These are phyloP conservation scores for Nicotiana obtusifolia DNA, from an alignment of 257 asterid species.

Conservation along the genomic window DNA sequence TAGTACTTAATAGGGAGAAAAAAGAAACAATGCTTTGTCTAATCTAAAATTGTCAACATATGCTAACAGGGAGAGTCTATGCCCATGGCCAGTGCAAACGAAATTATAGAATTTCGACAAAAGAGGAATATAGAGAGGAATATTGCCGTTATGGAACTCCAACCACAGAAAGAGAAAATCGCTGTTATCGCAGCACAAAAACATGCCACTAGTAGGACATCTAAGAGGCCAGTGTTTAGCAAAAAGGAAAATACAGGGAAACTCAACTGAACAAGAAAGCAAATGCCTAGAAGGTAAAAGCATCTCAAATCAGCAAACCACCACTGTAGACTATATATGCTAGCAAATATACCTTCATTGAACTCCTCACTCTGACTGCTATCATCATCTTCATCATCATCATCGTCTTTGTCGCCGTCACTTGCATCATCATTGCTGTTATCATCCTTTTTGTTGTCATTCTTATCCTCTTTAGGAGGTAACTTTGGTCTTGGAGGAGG, in stretches of 20 bases:
- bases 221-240: not conserved
- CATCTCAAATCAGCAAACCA: conserved; percentile 5
- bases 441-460: conserved; percentile 22
- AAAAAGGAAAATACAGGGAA: not conserved
- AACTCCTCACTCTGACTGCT: conserved; percentile 58
- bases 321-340: not conserved
- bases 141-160: not conserved
- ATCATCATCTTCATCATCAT: conserved; percentile 24
- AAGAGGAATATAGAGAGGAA: not conserved
- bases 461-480: conserved; percentile 31
- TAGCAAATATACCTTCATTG: conserved; percentile 53
- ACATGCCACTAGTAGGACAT: not conserved
- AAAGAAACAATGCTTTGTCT: not conserved
- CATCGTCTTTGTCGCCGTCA: conserved; percentile 14
- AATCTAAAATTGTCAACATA: no score
- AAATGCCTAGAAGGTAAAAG: not conserved
- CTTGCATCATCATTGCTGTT: conserved; percentile 19
- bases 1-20: not conserved
- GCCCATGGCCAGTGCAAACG: not conserved
- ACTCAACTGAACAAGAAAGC: not conserved
- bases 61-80: no score
- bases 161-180: not conserved
- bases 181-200: not conserved
- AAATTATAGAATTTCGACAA: not conserved
- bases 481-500: conserved; percentile 44